These are phyloP conservation scores for Lantana camara DNA, from an alignment of 257 asterid genomes.

Conservation along the genomic window DNA sequence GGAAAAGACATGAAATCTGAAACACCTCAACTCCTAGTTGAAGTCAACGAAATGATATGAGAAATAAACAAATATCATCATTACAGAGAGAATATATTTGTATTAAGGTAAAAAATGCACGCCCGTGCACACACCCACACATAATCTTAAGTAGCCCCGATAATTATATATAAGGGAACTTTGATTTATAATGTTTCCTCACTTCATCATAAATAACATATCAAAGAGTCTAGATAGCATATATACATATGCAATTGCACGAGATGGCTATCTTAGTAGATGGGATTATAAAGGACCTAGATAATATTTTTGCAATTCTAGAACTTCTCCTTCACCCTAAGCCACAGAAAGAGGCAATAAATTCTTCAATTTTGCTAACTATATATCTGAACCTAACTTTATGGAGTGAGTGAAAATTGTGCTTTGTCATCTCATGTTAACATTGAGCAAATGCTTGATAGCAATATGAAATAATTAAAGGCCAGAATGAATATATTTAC, in stretches of 20 bases:
- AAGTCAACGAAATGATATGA: conserved; percentile 5
- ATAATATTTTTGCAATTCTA: background rate
- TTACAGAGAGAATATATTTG: too few species aligned
- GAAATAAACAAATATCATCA: too few species aligned
- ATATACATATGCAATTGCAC: background rate
- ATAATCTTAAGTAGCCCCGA: too few species aligned
- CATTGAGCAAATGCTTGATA: background rate
- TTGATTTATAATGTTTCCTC: background rate
- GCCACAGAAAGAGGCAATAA: background rate
- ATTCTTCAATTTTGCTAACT: too few species aligned
- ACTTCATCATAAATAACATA: background rate
- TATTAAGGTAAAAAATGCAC: too few species aligned
- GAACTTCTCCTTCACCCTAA: background rate
- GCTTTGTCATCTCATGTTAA: background rate
- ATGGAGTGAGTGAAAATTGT: background rate
- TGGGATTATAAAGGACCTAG: background rate
- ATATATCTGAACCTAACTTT: too few species aligned
- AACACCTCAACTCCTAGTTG: background rate
- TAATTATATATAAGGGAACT: background rate
- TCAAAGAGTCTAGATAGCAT: background rate
- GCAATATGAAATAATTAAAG: background rate
- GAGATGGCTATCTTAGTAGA: background rate
- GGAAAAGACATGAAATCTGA: background rate
- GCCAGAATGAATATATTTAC: background rate
- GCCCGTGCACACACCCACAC: too few species aligned